These are phyloP conservation scores for Linnemannia hyalina DNA, from an alignment of 192 early-diverging fungal genomes.

Conservation along the genomic window DNA sequence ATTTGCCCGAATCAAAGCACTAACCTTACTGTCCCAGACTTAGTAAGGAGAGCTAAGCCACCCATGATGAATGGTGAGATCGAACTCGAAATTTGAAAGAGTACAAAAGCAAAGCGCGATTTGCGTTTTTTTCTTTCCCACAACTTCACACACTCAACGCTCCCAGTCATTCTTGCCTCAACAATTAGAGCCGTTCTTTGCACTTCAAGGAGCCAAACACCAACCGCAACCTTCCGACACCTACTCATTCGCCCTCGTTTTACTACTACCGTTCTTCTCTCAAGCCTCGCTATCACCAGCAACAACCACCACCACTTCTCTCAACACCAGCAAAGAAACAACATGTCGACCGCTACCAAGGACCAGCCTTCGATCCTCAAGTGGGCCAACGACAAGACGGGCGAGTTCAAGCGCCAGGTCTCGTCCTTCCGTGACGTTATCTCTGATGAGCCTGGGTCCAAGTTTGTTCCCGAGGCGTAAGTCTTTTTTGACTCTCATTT, in stretches of 20 bases:
- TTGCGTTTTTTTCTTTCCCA: background rate
- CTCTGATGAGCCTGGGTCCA: conserved; percentile 63
- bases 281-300: conserved; percentile 14
- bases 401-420: conserved; percentile 84
- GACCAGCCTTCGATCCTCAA: conserved; percentile 62
- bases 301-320: background rate
- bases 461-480: conserved; percentile 81
- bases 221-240: background rate
- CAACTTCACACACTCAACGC: background rate
- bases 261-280: background rate
- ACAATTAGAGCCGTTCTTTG: conserved; percentile 1
- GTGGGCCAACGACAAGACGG: conserved; percentile 76
- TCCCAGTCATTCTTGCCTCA: conserved; percentile 26
- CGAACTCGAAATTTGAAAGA: background rate
- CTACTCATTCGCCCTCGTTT: background rate
- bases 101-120: background rate
- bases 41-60: background rate
- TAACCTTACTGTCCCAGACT: background rate
- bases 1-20: background rate
- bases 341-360: conserved; percentile 27
- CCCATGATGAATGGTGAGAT: background rate
- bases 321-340: background rate
- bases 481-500: background rate
- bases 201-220: background rate
- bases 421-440: conserved; percentile 79